phyloP scores from a whole-genome alignment of 768 basidiomycete species.

The Tephrocybe sp. region DNA sequence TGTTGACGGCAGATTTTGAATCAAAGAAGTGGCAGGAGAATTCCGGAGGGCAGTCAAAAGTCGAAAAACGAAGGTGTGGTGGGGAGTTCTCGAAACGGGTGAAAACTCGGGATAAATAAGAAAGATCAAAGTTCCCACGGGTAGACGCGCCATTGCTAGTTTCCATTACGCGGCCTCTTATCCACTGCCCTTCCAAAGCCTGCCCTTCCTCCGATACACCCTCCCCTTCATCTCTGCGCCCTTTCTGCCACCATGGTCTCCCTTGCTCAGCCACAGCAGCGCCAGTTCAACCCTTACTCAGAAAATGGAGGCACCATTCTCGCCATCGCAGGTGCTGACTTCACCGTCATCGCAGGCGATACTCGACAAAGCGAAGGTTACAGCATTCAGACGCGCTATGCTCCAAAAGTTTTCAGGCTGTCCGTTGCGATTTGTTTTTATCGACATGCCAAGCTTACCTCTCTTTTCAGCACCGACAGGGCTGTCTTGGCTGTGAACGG shows the following conservation, averaged over 20 bases:
- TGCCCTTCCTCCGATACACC: slow-evolving; percentile 21
- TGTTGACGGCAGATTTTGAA: slow-evolving; percentile 7
- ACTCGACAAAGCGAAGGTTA: slow-evolving; percentile 97
- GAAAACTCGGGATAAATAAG: slow-evolving; percentile 36
- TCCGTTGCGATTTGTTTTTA: slow-evolving; percentile 38
- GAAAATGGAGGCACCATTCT: slow-evolving; percentile 97
- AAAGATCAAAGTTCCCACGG: slow-evolving; percentile 34
- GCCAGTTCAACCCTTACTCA: slow-evolving; percentile 83
- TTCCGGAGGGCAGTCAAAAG: slow-evolving; percentile 4
- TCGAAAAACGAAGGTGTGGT: slow-evolving; percentile 10
- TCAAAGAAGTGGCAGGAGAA: slow-evolving; percentile 11
- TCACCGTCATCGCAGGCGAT: slow-evolving; percentile 93
- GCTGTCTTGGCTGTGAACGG: slow-evolving; percentile 95
- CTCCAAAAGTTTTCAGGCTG: slow-evolving; percentile 93
- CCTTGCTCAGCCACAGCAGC: slow-evolving; percentile 43
- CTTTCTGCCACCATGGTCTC: slow-evolving; percentile 33
- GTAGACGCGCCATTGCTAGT: slow-evolving; percentile 34
- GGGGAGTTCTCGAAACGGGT: slow-evolving; percentile 23
- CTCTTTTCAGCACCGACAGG: slow-evolving; percentile 71
- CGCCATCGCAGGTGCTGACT: slow-evolving; percentile 91
- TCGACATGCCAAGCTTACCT: neutral
- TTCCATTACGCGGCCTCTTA: slow-evolving; percentile 44
- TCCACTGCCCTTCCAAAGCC: slow-evolving; percentile 26
- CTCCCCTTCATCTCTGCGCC: slow-evolving; percentile 14
- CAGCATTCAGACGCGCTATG: slow-evolving; percentile 96